These are phyloP conservation scores for Fusarium nisikadoi DNA, from an alignment of 2,329 filamentous ascomycete genomes.

Conservation along the genomic window DNA sequence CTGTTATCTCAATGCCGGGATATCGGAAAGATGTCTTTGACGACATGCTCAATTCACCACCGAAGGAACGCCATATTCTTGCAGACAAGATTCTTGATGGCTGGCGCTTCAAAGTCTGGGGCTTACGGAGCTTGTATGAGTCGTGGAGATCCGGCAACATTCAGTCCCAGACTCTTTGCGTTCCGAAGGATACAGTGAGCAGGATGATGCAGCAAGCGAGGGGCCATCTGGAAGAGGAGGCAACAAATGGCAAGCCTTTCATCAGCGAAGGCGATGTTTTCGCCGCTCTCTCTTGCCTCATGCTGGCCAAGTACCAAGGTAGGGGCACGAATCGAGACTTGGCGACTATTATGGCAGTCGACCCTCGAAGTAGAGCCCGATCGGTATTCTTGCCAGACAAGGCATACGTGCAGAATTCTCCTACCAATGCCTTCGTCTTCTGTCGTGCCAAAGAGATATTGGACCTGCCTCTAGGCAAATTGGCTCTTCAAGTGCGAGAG, in stretches of 20 bases:
- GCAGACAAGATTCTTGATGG: conserved; percentile 13
- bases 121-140: conserved; percentile 3
- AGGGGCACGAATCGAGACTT: not conserved
- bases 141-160: conserved; percentile 11
- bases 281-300: conserved; percentile 2
- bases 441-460: not conserved
- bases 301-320: conserved; percentile 10
- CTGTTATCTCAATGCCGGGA: not conserved
- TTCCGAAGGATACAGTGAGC: not conserved
- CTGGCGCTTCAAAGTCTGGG: conserved; percentile 14
- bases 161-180: conserved; percentile 9
- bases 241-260: rapidly evolving
- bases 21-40: conserved; percentile 9
- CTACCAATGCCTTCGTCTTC: conserved; percentile 16
- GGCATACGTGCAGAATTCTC: conserved; percentile 22
- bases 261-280: conserved; percentile 14
- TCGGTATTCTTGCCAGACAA: conserved; percentile 1
- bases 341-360: conserved; percentile 18
- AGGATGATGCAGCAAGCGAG: conserved; percentile 4
- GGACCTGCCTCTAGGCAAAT: conserved; percentile 11
- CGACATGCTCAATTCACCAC: not conserved
- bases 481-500: conserved; percentile 22
- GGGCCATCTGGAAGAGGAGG: not conserved
- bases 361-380: conserved; percentile 15
- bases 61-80: not conserved